A percentile compares a stretch with the other conserved stretches of the same genome.
Conservation (phyloP, 768 basidiomycete species). For the Tricholoma furcatifolium region DNA sequence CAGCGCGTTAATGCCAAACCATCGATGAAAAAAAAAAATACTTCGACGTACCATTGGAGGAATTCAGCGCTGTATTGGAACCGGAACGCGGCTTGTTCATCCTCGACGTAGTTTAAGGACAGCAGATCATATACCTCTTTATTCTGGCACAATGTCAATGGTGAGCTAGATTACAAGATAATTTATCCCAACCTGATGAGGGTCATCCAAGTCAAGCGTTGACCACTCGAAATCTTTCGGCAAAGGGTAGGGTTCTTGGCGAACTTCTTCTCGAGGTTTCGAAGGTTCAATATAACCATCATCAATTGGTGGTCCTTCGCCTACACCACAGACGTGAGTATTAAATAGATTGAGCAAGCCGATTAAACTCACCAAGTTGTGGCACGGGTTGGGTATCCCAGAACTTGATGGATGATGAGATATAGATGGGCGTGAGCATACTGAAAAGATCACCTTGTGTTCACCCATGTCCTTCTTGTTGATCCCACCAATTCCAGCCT, state of each 20-base stretch:
- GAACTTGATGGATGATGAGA: conserved; percentile 53
- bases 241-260: conserved; percentile 84
- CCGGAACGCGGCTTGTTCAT: conserved; percentile 92
- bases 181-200: conserved; percentile 55
- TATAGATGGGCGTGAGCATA: conserved; percentile 3
- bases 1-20: background rate
- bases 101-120: conserved; percentile 94
- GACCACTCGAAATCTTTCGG: conserved; percentile 95
- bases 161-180: background rate
- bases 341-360: background rate
- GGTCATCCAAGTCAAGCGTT: conserved; percentile 73
- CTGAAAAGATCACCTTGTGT: conserved; percentile 66
- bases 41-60: conserved; percentile 67
- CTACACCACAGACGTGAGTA: conserved; percentile 30
- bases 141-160: conserved; percentile 44
- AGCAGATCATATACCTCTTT: conserved; percentile 92
- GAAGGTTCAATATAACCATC: conserved; percentile 92
- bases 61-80: conserved; percentile 97
- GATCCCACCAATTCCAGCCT: conserved; percentile 70
- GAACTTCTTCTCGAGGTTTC: conserved; percentile 72
- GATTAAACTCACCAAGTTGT: conserved; percentile 57
- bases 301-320: conserved; percentile 59
- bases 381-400: conserved; percentile 98
- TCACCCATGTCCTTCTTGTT: conserved; percentile 82
- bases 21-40: conserved; percentile 1